Evolutionary conservation across 164 flowering plant species (phyloP).

Genomic region (Vitis riparia): DNA sequence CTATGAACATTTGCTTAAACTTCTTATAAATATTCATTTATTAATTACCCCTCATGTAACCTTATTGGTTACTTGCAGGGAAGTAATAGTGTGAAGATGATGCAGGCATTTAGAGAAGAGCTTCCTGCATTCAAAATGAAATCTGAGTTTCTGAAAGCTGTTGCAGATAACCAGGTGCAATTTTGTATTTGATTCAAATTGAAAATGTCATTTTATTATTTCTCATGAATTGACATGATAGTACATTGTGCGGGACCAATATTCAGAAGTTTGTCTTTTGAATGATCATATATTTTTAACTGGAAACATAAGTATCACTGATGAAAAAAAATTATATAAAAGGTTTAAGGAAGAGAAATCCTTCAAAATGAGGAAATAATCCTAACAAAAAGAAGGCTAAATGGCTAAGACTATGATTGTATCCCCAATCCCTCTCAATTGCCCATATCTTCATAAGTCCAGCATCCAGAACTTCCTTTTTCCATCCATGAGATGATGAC

Average conservation of each 20-base stretch:
- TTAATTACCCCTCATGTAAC: too few relatives aligned
- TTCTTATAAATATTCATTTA: background rate
- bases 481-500: too few relatives aligned
- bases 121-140: conserved; percentile 85
- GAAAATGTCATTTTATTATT: background rate
- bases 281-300: too few relatives aligned
- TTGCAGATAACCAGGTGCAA: conserved; percentile 76
- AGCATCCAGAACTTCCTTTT: too few relatives aligned
- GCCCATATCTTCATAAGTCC: too few relatives aligned
- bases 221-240: background rate
- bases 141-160: conserved; percentile 76
- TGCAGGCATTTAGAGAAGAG: conserved; percentile 74
- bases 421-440: too few relatives aligned
- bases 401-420: too few relatives aligned
- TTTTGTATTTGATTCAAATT: background rate
- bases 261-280: background rate
- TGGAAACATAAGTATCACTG: too few relatives aligned
- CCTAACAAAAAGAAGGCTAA: too few relatives aligned
- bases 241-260: background rate
- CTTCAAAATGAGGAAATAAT: too few relatives aligned
- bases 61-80: conserved; percentile 39
- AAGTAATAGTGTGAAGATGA: conserved; percentile 47
- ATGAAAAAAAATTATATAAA: too few relatives aligned
- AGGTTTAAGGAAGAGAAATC: too few relatives aligned
- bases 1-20: background rate